Base-by-base conservation (phyloP, 108 stramenopile genomes). In the Fistulifera solaris region DNA sequence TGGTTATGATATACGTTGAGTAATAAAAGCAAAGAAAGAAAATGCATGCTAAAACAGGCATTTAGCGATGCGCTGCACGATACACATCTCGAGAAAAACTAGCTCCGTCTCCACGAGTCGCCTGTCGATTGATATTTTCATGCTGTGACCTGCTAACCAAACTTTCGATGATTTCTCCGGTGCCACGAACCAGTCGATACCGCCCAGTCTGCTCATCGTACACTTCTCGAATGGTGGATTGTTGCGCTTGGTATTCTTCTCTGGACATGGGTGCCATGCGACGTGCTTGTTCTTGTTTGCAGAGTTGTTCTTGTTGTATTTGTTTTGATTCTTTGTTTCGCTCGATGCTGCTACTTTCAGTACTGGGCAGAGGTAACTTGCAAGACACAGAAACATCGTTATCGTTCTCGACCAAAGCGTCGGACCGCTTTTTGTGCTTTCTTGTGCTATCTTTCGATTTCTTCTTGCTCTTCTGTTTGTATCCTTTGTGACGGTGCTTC, bases 141-240 rank as follows among this genome's bases (percentile, higher is more conserved):
- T 95, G 94, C 49, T 83, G 78, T 14, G 72, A 66, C 41, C 79
- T 56, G 0, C 85, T 79, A 6, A 95, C 94, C 24, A 95, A 93
- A 3, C 89, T 65, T 55, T 95, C 94, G 42, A 95, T 78, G 19
- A 95, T 88, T 72, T 95, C 94, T 10, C 94, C 94, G 10, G 69
- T 93, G 8, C 94, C 94, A n/a, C 81, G 69, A 7, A 95, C 81
- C 38, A 81, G 61, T 23, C 94, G 60, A 21, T 38, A 52, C 41
- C 94, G 58, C 13, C 94, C 94, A 12, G 78, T 83, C 46, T 80
- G 63, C 23, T 76, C 77, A 69, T 95, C 94, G 53, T 83, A 77
- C 10, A 88, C 94, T 60, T 95, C 83, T 47, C 94, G 70, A 3
- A 95, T 54, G 23, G 65, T 47, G 1, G 69, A 66, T 60, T 93